Evolutionary conservation across 441 rosid genomes (phyloP).

Genomic region (Croton laevigatus): DNA sequence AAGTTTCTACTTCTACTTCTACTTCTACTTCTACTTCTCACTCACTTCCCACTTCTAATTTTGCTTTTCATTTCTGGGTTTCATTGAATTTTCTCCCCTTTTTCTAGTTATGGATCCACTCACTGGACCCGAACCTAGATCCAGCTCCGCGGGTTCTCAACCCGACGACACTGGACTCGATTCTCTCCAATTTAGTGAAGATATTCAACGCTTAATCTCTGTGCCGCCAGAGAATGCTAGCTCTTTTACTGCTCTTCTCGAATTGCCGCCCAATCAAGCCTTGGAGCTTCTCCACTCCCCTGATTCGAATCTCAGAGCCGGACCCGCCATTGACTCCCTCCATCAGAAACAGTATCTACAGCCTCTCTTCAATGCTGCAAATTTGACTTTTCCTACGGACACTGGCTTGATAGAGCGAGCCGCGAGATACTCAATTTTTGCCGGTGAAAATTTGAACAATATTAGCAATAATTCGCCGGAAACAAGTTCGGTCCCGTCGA

Average conservation of each 20-base stretch:
- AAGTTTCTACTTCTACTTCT: neutral
- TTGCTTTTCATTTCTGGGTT: constrained; percentile 6
- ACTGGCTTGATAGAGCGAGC: constrained; percentile 46
- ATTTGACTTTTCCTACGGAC: constrained; percentile 48
- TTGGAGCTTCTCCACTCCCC: constrained; percentile 74
- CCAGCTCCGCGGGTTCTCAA: constrained; percentile 3
- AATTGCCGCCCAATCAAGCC: constrained; percentile 70
- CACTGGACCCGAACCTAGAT: constrained; percentile 16
- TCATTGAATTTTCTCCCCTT: neutral
- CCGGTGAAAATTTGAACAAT: constrained; percentile 31
- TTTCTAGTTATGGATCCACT: constrained; percentile 20
- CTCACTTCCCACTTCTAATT: neutral
- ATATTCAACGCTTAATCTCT: constrained; percentile 51
- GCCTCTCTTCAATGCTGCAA: constrained; percentile 25
- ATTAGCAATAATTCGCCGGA: constrained; percentile 40
- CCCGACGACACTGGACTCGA: constrained; percentile 35
- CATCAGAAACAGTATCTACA: constrained; percentile 3
- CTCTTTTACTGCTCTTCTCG: constrained; percentile 92
- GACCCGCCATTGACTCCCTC: constrained; percentile 26
- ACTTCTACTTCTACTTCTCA: neutral
- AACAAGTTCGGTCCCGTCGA: constrained; percentile 46
- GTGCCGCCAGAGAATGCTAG: constrained; percentile 51
- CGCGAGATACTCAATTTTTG: constrained; percentile 55
- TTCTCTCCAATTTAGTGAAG: constrained; percentile 58
- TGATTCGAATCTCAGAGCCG: constrained; percentile 27